These are phyloP conservation scores for Coccinonectria pachysandricola DNA, from an alignment of 2,329 filamentous ascomycete genomes.

Conservation along the genomic window DNA sequence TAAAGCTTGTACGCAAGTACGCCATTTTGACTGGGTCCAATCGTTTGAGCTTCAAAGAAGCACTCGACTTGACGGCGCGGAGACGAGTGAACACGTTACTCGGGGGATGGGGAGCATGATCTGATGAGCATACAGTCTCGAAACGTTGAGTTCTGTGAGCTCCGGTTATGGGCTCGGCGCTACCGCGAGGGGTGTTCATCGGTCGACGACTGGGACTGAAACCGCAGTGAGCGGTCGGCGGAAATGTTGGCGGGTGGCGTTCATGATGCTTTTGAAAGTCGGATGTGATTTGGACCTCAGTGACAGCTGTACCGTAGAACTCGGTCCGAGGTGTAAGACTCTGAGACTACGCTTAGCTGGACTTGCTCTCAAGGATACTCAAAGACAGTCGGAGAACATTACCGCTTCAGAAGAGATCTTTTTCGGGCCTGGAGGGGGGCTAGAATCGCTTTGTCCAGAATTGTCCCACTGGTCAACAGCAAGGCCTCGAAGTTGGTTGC, in stretches of 20 bases:
- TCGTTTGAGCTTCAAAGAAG: slow-evolving; percentile 22
- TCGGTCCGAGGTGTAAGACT: slow-evolving; percentile 17
- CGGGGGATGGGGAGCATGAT: slow-evolving; percentile 7
- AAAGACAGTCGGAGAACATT: slow-evolving; percentile 1
- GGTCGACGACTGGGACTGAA: slow-evolving; percentile 13
- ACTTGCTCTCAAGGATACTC: background rate
- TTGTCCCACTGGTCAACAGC: slow-evolving; percentile 16
- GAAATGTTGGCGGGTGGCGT: slow-evolving; percentile 3
- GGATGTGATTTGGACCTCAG: slow-evolving; percentile 36
- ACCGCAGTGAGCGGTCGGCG: slow-evolving; percentile 8
- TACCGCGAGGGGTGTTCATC: slow-evolving; percentile 13
- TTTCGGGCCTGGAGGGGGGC: slow-evolving; percentile 16
- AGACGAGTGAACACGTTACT: slow-evolving; percentile 13
- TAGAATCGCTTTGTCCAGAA: slow-evolving; percentile 7
- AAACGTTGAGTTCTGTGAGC: slow-evolving; percentile 14
- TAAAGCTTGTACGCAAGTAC: slow-evolving; percentile 49
- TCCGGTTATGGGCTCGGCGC: slow-evolving; percentile 7
- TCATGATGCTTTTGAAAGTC: slow-evolving; percentile 11
- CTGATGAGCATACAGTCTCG: slow-evolving; percentile 21
- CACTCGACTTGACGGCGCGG: slow-evolving; percentile 16
- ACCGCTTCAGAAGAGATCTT: slow-evolving; percentile 27
- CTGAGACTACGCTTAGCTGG: slow-evolving; percentile 16
- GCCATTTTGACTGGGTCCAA: slow-evolving; percentile 48
- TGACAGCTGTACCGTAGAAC: slow-evolving; percentile 38
- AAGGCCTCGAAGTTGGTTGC: slow-evolving; percentile 43